A percentile compares a stretch with the other conserved stretches of the same genome.
Evolutionary conservation across 495 filamentous ascomycete genomes (phyloP).

Genomic region (Pseudomonodictys pantanalensis): DNA sequence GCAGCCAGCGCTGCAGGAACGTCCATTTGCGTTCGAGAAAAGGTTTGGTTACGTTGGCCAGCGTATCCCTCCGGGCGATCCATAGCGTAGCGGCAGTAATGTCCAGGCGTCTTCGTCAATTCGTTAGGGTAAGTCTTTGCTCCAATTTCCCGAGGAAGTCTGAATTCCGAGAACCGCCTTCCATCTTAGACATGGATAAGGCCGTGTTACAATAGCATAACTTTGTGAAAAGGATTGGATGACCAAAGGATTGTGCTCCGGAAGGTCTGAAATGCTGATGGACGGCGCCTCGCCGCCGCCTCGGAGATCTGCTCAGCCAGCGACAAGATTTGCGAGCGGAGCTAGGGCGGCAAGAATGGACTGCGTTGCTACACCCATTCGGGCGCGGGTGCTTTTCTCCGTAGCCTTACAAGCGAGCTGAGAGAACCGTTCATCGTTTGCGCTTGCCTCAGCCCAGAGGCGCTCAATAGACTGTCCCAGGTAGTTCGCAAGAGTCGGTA

Average conservation of each 20-base stretch:
- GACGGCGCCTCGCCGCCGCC: too few species aligned
- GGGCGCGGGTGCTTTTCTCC: conserved; percentile 28
- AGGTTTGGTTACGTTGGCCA: conserved; percentile 6
- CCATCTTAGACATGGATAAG: conserved; percentile 17
- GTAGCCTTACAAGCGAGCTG: conserved; percentile 21
- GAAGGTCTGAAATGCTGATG: conserved; percentile 7
- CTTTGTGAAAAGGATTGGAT: conserved; percentile 21
- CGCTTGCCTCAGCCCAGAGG: conserved; percentile 6
- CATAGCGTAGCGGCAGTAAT: conserved; percentile 2
- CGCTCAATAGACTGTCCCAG: conserved; percentile 12
- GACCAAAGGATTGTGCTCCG: background rate
- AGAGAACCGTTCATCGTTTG: conserved; percentile 20
- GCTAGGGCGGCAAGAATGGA: conserved; percentile 12
- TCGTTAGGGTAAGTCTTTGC: background rate
- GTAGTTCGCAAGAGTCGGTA: conserved; percentile 24
- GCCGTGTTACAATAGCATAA: conserved; percentile 19
- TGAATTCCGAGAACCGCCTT: conserved; percentile 11
- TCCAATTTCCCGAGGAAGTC: conserved; percentile 28
- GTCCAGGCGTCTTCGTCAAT: conserved; percentile 11
- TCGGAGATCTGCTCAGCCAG: conserved; percentile 7
- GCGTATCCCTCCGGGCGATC: conserved; percentile 30
- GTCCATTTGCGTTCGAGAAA: conserved; percentile 20
- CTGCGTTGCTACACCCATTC: conserved; percentile 12
- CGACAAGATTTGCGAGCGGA: conserved; percentile 18
- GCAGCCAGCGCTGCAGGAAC: conserved; percentile 31